Evolutionary conservation across 2,329 filamentous ascomycete genomes (phyloP).

Genomic region (Colletotrichum sp.): DNA sequence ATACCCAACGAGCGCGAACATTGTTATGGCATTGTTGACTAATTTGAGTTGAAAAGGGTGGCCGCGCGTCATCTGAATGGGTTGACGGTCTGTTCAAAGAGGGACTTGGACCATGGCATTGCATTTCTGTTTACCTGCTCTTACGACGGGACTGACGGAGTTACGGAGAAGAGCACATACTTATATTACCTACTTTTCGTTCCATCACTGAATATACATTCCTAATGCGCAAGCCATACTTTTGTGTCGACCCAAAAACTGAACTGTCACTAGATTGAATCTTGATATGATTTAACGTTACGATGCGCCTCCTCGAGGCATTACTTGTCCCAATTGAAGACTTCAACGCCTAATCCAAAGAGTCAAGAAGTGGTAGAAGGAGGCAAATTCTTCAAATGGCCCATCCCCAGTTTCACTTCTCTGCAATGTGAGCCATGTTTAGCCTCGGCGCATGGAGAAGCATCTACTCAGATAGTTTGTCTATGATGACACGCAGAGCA

Average conservation of each 20-base stretch:
- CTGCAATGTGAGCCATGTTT: too few species aligned
- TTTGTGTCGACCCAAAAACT: not conserved
- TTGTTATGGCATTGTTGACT: not conserved
- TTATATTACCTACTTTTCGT: not conserved
- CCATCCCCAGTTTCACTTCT: too few species aligned
- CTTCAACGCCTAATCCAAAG: too few species aligned
- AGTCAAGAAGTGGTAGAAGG: too few species aligned
- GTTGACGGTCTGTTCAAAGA: not conserved
- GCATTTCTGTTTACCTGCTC: not conserved
- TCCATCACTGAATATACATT: slow-evolving; percentile 4
- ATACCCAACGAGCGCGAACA: not conserved
- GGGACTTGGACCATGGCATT: not conserved
- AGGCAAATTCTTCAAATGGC: too few species aligned
- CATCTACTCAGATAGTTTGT: not conserved
- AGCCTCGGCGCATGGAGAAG: too few species aligned
- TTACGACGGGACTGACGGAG: not conserved
- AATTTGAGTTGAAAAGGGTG: not conserved
- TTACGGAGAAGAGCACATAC: slow-evolving; percentile 3
- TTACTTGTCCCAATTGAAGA: too few species aligned
- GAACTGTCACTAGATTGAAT: too few species aligned
- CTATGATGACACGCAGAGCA: not conserved
- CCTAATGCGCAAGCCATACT: not conserved
- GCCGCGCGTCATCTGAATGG: not conserved
- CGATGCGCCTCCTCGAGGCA: too few species aligned
- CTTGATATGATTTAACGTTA: too few species aligned